Evolutionary conservation across 192 early-diverging fungal genomes (phyloP), one percentile per base, ranked within the genome.

Genomic region (Podila horticola): DNA sequence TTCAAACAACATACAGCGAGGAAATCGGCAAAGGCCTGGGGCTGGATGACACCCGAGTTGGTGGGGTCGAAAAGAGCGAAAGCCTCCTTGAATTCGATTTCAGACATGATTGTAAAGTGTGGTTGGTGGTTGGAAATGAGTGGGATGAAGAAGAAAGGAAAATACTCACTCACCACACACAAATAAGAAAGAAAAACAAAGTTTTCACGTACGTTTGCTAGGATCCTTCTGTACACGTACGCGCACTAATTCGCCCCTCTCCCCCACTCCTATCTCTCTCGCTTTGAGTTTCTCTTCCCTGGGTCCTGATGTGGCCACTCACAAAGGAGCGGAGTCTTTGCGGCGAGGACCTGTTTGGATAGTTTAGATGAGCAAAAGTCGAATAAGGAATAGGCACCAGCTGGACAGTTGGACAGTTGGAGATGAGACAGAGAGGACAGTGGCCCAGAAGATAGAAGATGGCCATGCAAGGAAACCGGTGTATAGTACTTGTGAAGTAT

Each of bases 31-130:
- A 79, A 72, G 51, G 76, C 70, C 76, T 67, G 36, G 58, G 76
- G 76, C 76, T 79, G 76, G 70, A 79, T 72, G 48, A 68, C 51
- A 38, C 76, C 76, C 45, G 76, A 79, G 66, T 79, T 79, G 66
- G 76, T 79, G 60, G 76, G 71, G 70, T 79, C 76, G 66, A 79
- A 79, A 61, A 79, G 71, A 31, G 76, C 69, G 48, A 79, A 79
- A 31, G 76, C 75, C 70, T 79, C 76, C 76, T 75, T 75, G 69
- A 65, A 71, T 41, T 83, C 74, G 70, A 75, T 71, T 76, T 83
- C 75, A n/a, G 61, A 51, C 20, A 69, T 52, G 29, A 51, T 31
- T 57, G 58, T 9, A 58, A 34, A 24, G 57, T 36, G n/a, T 48
- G 38, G 48, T 38, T 59, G 45, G 41, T 12, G 55, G 45, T 19